A percentile compares a stretch with the other conserved stretches of the same genome.
Conservation (phyloP, 768 basidiomycete species). For the Boletus pseudo-olivaceus region DNA sequence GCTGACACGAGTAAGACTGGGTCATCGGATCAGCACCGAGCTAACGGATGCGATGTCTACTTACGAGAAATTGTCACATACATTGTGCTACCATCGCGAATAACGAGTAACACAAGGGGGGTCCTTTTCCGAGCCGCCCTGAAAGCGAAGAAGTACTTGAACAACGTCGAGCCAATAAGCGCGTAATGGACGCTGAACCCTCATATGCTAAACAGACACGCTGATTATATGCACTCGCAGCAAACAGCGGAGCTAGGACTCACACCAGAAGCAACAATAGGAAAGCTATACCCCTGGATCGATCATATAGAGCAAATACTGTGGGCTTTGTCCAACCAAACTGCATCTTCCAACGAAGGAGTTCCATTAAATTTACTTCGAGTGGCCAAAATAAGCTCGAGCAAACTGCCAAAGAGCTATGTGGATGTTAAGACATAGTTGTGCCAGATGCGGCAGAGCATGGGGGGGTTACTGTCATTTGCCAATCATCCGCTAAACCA, state of each 20-base stretch:
- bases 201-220: constrained; percentile 4
- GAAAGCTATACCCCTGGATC: constrained; percentile 10
- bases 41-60: background rate
- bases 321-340: background rate
- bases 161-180: constrained; percentile 1
- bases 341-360: background rate
- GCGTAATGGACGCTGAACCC: constrained; percentile 11
- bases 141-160: constrained; percentile 2
- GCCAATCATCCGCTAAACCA: constrained; percentile 2
- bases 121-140: constrained; percentile 19
- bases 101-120: constrained; percentile 18
- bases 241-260: background rate
- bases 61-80: constrained; percentile 9
- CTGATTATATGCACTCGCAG: background rate
- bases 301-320: constrained; percentile 22
- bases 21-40: background rate
- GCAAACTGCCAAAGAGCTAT: constrained; percentile 9
- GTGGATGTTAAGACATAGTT: background rate
- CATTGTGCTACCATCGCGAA: constrained; percentile 12
- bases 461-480: constrained; percentile 8
- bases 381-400: constrained; percentile 16
- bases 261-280: constrained; percentile 6
- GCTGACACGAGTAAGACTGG: constrained; percentile 3
- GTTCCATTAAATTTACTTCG: constrained; percentile 8
- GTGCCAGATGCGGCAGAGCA: constrained; percentile 11